Evolutionary conservation across 1,284 basidiomycete species (phyloP).

Genomic region (Cutaneotrichosporon dermatis): DNA sequence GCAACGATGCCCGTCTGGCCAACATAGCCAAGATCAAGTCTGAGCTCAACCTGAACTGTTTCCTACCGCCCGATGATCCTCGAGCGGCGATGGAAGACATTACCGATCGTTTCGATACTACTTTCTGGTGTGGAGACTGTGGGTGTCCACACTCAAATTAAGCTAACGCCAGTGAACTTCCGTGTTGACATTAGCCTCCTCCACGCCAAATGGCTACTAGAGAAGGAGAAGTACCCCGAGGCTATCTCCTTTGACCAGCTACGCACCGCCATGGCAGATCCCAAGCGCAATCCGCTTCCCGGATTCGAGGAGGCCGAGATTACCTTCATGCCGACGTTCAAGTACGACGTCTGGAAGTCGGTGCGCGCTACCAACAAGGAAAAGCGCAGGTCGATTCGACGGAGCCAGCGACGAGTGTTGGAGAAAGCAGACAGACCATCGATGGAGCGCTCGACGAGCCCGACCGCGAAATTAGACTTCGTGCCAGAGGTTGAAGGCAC

Average conservation of each 20-base stretch:
- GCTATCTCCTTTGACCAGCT: conserved; percentile 57
- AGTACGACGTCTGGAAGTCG: conserved; percentile 52
- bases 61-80: conserved; percentile 47
- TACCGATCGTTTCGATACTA: conserved; percentile 54
- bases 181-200: conserved; percentile 53
- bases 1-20: conserved; percentile 42
- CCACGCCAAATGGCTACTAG: conserved; percentile 56
- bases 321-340: conserved; percentile 54
- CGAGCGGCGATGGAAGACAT: conserved; percentile 40
- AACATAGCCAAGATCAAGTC: conserved; percentile 53
- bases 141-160: neutral
- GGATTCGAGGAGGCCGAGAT: conserved; percentile 54
- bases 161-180: conserved; percentile 46
- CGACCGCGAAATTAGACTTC: conserved; percentile 1
- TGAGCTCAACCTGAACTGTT: conserved; percentile 54
- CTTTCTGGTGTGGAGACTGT: conserved; percentile 53
- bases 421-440: conserved; percentile 13
- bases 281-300: conserved; percentile 35
- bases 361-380: conserved; percentile 46
- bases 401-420: conserved; percentile 16
- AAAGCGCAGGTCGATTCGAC: conserved; percentile 25
- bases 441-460: neutral
- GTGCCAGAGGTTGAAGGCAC: conserved; percentile 15
- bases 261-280: conserved; percentile 49
- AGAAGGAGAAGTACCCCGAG: conserved; percentile 50